These are phyloP conservation scores for Xylaria sp. DNA, from an alignment of 2,329 filamentous ascomycete genomes.

Conservation along the genomic window DNA sequence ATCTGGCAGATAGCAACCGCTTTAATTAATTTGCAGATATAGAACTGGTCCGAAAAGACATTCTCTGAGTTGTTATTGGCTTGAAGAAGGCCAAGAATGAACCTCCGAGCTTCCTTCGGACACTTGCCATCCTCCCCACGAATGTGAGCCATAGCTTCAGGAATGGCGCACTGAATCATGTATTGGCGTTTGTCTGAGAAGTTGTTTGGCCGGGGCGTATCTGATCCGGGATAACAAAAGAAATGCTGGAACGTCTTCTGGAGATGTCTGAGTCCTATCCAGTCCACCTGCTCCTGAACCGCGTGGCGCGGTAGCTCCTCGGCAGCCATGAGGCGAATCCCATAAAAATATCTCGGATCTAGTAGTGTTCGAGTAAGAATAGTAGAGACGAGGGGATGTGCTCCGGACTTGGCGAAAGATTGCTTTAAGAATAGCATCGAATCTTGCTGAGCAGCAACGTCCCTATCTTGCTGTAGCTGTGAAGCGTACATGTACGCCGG, in stretches of 20 bases:
- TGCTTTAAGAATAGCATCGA: constrained; percentile 79
- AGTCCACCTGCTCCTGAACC: constrained; percentile 70
- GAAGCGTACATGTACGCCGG: constrained; percentile 98
- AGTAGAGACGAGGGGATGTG: constrained; percentile 86
- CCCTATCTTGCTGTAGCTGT: constrained; percentile 95
- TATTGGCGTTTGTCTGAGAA: constrained; percentile 90
- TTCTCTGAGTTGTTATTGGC: constrained; percentile 97
- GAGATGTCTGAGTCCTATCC: constrained; percentile 85
- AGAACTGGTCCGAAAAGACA: constrained; percentile 87
- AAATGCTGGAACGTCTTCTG: constrained; percentile 87
- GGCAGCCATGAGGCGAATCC: constrained; percentile 88
- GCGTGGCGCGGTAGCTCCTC: constrained; percentile 81
- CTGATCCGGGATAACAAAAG: constrained; percentile 83
- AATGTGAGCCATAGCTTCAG: constrained; percentile 81
- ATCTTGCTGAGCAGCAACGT: constrained; percentile 88
- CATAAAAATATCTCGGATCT: constrained; percentile 92
- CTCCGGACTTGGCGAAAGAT: constrained; percentile 59
- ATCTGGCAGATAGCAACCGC: constrained; percentile 70
- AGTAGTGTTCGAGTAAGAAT: constrained; percentile 90
- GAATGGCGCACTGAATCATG: constrained; percentile 84
- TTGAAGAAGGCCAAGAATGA: constrained; percentile 87
- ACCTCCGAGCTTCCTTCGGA: constrained; percentile 80
- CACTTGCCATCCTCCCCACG: constrained; percentile 80
- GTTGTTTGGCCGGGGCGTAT: constrained; percentile 88
- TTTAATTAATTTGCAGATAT: constrained; percentile 82